Evolutionary conservation across 176 grass and related monocot species (phyloP), one percentile per base, ranked within the genome.

Genomic region (Avena atlantica): DNA sequence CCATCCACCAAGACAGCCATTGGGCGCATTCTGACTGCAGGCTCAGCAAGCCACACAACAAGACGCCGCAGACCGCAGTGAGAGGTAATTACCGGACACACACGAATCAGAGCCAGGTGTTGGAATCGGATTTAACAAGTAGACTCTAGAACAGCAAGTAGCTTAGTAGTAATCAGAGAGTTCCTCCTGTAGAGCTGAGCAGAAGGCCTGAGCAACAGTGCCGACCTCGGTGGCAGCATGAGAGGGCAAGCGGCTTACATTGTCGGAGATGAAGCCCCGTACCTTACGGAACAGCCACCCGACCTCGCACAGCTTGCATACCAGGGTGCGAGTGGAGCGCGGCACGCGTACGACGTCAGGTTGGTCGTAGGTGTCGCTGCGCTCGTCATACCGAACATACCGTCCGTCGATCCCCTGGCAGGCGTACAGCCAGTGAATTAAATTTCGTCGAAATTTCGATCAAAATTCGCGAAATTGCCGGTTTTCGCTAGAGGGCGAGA

Each of bases 351-450:
- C 73, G 17, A 78, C 89, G 7, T 95, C 96, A 0, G 96, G 96
- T 6, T 95, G 91, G 82, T 92, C 93, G 82, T 95, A 98, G 63
- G 89, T 65, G 58, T 95, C 92, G 19, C 61, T 64, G 64, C 49
- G 31, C 86, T 87, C 93, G 84, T 90, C 91, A 12, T 87, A 95
- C 11, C 89, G 84, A 21, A 98, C 90, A 6, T 95, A 95, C 10
- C 93, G 93, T 40, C 96, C 96, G 79, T 98, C 90, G 8, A 98
- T 98, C 63, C 91, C 96, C 91, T 98, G 96, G 87, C 96, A 98
- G 10, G 93, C 93, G n/a, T n/a, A n/a, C n/a, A n/a, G n/a, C n/a
- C n/a, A n/a, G n/a, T n/a, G n/a, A n/a, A n/a, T n/a, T n/a, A n/a
- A n/a, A n/a, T n/a, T n/a, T n/a, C n/a, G n/a, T n/a, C n/a, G n/a